Percentiles rank a stretch among this genome's conserved stretches.
These are phyloP conservation scores for Wickerhamomyces bovis DNA, from an alignment of 805 yeast genomes.

Conservation along the genomic window DNA sequence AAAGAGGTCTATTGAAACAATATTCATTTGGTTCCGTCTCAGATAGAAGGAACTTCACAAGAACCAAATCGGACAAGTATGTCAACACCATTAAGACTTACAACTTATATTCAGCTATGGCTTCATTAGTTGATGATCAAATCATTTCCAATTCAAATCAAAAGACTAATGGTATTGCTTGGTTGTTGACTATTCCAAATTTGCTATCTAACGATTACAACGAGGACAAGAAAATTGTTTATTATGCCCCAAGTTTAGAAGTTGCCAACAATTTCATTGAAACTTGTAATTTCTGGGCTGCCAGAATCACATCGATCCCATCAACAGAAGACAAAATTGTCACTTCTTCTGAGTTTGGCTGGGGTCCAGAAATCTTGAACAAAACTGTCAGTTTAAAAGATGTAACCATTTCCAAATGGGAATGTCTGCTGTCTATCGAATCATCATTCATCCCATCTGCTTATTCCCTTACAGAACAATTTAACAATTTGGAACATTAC, in stretches of 20 bases:
- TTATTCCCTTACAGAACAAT: conserved; percentile 32
- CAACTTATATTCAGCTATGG: conserved; percentile 22
- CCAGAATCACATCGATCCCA: conserved; percentile 77
- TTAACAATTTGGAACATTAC: conserved; percentile 33
- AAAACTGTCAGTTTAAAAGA: conserved; percentile 19
- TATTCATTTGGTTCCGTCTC: conserved; percentile 32
- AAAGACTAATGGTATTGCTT: conserved; percentile 18
- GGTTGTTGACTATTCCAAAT: conserved; percentile 23
- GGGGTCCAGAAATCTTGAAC: conserved; percentile 37
- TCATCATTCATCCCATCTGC: conserved; percentile 26
- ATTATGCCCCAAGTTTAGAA: conserved; percentile 30
- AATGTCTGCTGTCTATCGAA: conserved; percentile 22
- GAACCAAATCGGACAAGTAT: conserved; percentile 15
- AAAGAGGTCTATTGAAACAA: conserved; percentile 42
- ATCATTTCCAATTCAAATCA: conserved; percentile 17
- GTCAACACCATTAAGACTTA: conserved; percentile 18
- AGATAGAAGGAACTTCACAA: conserved; percentile 17
- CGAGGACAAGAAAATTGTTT: conserved; percentile 18
- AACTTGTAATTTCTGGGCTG: conserved; percentile 88
- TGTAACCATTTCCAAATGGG: conserved; percentile 20
- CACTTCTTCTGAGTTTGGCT: conserved; percentile 74
- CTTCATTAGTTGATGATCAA: conserved; percentile 16
- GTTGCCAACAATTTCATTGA: conserved; percentile 65
- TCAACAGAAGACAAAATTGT: conserved; percentile 60
- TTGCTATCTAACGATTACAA: conserved; percentile 13